Base-by-base conservation (phyloP, 768 basidiomycete species). In the Lactarius sanguifluus region DNA sequence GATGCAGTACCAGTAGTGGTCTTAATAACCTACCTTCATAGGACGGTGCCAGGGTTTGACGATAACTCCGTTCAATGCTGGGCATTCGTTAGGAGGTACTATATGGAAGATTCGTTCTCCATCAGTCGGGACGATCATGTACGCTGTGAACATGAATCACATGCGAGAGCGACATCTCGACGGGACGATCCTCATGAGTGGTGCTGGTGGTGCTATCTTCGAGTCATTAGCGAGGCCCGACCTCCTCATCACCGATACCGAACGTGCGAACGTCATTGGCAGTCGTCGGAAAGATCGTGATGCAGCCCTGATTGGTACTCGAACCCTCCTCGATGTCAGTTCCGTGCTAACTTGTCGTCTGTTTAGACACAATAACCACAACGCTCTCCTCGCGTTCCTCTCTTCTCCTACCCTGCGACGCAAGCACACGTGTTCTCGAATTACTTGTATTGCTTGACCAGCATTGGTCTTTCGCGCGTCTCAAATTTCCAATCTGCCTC, bases 71-170 rank as follows among this genome's bases (percentile, higher is more conserved):
- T 97, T 95, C 77, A 90, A 92, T 72, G 91, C 94, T 15, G 97
- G 96, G 0, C 96, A 98, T 76, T 93, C 93, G 0, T 84, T 99
- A 18, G 97, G 97, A 67, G 97, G 96, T 54, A 94, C 96, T 6
- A 91, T 99, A 69, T 98, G 95, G 95, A 98, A 98, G 75, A 91
- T 99, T 68, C 88, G 97, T n/a, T 98, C 96, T 0, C 95, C 97
- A 2, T 94, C 95, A 0, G 92, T 93, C 13, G 96, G 96, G 3
- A 98, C 97, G 3, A 90, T 98, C 40, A 80, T 98, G 30, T 98
- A 99, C 74, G 95, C 95, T 10, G 92, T 98, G 20, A 86, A 94
- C 71, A 82, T 98, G 80, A 98, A 98, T 75, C 97, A 99, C 76
- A 96, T 94, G 85, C 86, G 86, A 62, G 97, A 99, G 75, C 86